Evolutionary conservation across 352 stramenopile genomes (phyloP), one percentile per base, ranked within the genome.

Genomic region (Pythium dissimile): DNA sequence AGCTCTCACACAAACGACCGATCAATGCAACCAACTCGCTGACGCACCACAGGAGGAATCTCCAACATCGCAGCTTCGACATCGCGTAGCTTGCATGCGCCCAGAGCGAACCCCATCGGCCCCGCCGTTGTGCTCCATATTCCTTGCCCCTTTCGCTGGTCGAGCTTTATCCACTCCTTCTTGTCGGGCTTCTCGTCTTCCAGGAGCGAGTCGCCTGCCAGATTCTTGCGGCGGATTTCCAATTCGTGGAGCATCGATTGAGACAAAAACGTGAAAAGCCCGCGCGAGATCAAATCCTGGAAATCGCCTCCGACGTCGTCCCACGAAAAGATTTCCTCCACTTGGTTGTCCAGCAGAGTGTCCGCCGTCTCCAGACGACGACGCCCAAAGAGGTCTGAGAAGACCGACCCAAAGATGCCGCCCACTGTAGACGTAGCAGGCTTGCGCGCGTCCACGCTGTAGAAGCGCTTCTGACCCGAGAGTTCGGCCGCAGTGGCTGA

Each of bases 1-100:
- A 53, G 15, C 10, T n/a, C 32, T 64, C 35, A 41, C 13, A 49
- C 15, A 18, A 13, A 62, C 42, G 3, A 28, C 13, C 6, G 38
- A n/a, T n/a, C 34, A 6, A 23, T 31, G 2, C n/a, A n/a, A 1
- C 8, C 5, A n/a, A 47, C 38, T 49, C 55, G n/a, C n/a, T n/a
- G n/a, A n/a, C n/a, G n/a, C n/a, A 84, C 73, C 27, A 76, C 60
- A 16, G 80, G 80, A 8, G 74, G 53, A 9, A 80, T 51, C 32
- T 85, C 75, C n/a, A 92, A 66, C 71, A 89, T 90, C 16, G 80
- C 80, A 0, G 80, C 77, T 62, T 90, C 76, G 10, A 81, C 69
- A 31, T 75, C 77, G 7, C 64, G 79, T 11, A 92, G 62, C 47
- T 80, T 84, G 44, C 80, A 91, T 2, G 74, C 70, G 3, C 72